Base-by-base conservation (phyloP, 2,329 filamentous ascomycete species). In the Fusarium tuaranense region DNA sequence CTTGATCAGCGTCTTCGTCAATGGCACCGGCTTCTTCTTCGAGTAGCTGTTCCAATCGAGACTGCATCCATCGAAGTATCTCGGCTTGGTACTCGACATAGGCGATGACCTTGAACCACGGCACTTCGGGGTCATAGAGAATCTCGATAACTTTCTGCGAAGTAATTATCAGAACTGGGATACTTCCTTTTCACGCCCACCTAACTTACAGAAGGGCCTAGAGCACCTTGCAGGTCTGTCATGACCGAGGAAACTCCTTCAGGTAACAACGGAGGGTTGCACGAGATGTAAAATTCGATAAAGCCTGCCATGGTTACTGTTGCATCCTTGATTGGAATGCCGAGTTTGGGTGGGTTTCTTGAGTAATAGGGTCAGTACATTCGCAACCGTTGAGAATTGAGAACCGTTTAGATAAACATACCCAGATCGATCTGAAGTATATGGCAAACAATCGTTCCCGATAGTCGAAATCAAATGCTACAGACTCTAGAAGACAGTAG, bases 61-160 rank as follows among this genome's bases (percentile, higher is more conserved):
- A 39, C 18, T 78, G 53, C 5, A 84, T 69, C 27, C 63, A 69
- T 1, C 63, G 13, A 1, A 67, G 70, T 7, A 82, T 68, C 9
- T 64, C 36, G 12, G 58, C 13, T 16, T 78, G 73, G 20, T 66
- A 5, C 2, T 60, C 48, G 1, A 18, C 18, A 6, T 13, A 2
- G 0, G 78, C 55, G 18, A 83, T 80, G 7, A 81, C 55, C 63
- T 84, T 84, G 67, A 84, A 83, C 79, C 81, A 83, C 1, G 82
- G 78, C 0, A 79, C 66, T 0, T 82, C 79, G 2, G 82, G 81
- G 30, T 84, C 82, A 36, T 84, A 84, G 5, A 84, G 74, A 7
- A 84, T 73, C 57, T 84, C 83, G 1, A 78, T 1, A 0, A 82
- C 38, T 8, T 78, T 68, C 30, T 66, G 36, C 63, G 70, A n/a